Conservation (phyloP, 2,329 filamentous ascomycete species). For the Fusarium nurragi region DNA sequence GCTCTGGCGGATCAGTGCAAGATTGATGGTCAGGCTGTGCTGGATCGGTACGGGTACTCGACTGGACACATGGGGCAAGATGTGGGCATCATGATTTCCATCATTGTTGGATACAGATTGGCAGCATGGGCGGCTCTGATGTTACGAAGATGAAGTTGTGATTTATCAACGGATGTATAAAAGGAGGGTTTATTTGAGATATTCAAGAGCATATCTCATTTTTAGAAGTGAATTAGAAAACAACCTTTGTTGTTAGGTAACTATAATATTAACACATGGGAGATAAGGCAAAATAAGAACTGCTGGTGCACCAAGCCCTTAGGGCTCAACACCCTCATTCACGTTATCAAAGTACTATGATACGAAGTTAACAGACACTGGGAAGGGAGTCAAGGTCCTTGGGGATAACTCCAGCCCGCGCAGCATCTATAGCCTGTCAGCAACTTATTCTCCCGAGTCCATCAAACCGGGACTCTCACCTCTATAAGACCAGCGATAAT, state of each 20-base stretch:
- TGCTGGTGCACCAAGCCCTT: no score
- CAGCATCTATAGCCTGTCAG: constrained; percentile 31
- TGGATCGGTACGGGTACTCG: constrained; percentile 75
- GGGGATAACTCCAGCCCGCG: constrained; percentile 37
- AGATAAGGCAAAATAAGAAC: no score
- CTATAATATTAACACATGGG: no score
- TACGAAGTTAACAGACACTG: constrained; percentile 27
- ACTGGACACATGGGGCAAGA: constrained; percentile 76
- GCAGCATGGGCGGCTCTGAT: constrained; percentile 71
- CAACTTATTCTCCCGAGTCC: neutral
- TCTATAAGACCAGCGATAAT: constrained; percentile 43
- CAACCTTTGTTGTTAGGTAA: no score
- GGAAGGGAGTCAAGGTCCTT: constrained; percentile 28
- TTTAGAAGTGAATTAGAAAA: no score
- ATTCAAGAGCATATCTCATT: no score
- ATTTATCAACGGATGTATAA: neutral
- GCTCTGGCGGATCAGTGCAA: constrained; percentile 64
- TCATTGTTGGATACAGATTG: constrained; percentile 67
- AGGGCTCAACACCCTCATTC: no score
- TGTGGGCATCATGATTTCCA: constrained; percentile 80
- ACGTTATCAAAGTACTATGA: no score
- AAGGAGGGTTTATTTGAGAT: no score
- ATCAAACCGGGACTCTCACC: constrained; percentile 15
- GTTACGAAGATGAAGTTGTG: constrained; percentile 34
- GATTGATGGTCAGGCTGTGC: constrained; percentile 75